phyloP scores from a whole-genome alignment of 2,329 filamentous ascomycete genomes.

The Xylariaceae sp. region DNA sequence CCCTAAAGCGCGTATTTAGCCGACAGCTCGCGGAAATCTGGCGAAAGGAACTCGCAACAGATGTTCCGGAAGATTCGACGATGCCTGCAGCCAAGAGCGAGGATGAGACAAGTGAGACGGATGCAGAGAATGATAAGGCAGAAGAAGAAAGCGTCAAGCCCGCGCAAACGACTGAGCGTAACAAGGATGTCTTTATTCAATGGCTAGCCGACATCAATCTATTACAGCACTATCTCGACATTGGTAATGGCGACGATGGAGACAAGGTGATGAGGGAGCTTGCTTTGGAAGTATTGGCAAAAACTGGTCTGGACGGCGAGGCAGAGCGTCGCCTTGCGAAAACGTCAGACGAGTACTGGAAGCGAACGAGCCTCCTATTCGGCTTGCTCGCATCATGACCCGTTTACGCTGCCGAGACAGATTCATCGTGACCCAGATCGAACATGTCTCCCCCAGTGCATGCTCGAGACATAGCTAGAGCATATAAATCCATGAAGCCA shows the following conservation, averaged over 20 bases:
- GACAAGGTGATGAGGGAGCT: constrained; percentile 41
- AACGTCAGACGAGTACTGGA: constrained; percentile 73
- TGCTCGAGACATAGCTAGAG: not conserved
- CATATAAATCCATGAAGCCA: not conserved
- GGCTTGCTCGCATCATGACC: constrained; percentile 58
- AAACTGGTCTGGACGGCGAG: constrained; percentile 47
- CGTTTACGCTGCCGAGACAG: constrained; percentile 2
- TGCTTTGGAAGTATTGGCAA: constrained; percentile 42
- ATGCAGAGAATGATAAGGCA: constrained; percentile 8
- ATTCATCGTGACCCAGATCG: not conserved
- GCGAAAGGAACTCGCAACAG: constrained; percentile 40
- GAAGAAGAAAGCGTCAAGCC: not conserved
- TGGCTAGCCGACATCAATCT: constrained; percentile 59
- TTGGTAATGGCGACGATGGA: constrained; percentile 19
- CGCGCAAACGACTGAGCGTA: constrained; percentile 26
- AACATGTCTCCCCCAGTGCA: not conserved
- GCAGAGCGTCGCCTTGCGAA: constrained; percentile 54
- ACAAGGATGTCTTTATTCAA: constrained; percentile 51
- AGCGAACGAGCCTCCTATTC: constrained; percentile 76
- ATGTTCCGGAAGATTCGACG: constrained; percentile 23
- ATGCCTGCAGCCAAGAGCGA: constrained; percentile 15
- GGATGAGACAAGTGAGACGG: constrained; percentile 1
- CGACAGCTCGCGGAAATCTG: constrained; percentile 48
- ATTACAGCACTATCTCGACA: constrained; percentile 44
- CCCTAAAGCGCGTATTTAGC: constrained; percentile 57